Conservation (phyloP, 2,329 filamentous ascomycete genomes). For the Taxawa tesnikishii region DNA sequence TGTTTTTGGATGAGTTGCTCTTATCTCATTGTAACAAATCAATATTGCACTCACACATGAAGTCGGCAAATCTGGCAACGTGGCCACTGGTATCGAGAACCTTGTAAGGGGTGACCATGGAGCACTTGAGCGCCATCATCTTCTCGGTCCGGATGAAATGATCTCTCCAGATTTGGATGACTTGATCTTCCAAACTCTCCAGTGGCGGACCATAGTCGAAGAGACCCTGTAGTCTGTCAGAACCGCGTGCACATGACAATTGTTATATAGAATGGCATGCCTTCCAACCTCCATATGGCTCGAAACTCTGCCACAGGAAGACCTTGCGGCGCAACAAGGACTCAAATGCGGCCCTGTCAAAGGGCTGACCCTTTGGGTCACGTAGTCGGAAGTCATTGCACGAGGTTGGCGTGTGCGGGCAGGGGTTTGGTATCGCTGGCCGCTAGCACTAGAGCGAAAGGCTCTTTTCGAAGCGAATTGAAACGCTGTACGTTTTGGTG, state of each 20-base stretch:
- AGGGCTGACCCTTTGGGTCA: conserved; percentile 79
- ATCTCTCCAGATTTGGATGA: conserved; percentile 81
- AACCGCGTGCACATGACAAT: no score
- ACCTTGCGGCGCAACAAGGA: conserved; percentile 74
- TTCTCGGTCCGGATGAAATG: conserved; percentile 90
- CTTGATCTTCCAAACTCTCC: conserved; percentile 73
- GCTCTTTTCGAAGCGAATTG: background rate
- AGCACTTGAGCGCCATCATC: conserved; percentile 92
- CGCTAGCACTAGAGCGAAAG: conserved; percentile 3
- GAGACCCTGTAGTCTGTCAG: conserved; percentile 36
- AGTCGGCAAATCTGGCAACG: conserved; percentile 93
- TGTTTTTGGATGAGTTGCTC: no score
- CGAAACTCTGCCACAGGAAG: conserved; percentile 93
- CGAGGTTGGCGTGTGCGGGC: conserved; percentile 21
- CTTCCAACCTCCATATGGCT: conserved; percentile 55
- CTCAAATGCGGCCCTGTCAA: conserved; percentile 73
- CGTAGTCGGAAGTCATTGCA: conserved; percentile 50
- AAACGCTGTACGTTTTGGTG: no score
- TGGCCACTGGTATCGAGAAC: conserved; percentile 89
- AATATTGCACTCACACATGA: conserved; percentile 89
- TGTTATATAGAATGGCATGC: background rate
- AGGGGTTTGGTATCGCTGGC: conserved; percentile 13
- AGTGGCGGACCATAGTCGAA: conserved; percentile 92
- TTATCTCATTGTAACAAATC: no score
- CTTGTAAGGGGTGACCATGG: conserved; percentile 82